phyloP scores from a whole-genome alignment of 2,329 filamentous ascomycete species.

The Cercospora sojina region DNA sequence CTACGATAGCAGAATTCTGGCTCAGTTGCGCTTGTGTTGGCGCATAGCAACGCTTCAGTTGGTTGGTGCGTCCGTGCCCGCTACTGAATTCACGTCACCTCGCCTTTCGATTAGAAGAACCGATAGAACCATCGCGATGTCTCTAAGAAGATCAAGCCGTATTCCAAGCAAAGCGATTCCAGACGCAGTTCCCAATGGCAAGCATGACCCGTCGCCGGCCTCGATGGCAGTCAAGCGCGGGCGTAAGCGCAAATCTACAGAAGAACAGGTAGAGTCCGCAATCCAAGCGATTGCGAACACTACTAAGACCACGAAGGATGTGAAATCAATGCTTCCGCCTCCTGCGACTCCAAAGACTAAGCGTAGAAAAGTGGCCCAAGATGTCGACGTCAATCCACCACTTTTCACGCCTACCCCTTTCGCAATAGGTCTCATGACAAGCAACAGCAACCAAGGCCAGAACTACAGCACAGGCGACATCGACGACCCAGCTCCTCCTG shows the following conservation, averaged over 20 bases:
- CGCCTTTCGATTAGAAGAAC: background rate
- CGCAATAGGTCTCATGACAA: constrained; percentile 49
- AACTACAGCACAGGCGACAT: constrained; percentile 45
- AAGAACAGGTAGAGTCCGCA: constrained; percentile 21
- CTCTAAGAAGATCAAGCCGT: constrained; percentile 54
- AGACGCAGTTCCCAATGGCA: constrained; percentile 8
- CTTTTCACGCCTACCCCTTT: constrained; percentile 52
- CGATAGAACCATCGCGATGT: constrained; percentile 43
- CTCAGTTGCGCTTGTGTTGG: background rate
- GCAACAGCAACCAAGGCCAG: constrained; percentile 28
- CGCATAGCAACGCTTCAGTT: background rate
- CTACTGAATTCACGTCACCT: background rate
- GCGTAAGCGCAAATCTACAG: constrained; percentile 25
- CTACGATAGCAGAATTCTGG: background rate
- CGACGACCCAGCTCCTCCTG: constrained; percentile 38
- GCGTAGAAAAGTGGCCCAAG: constrained; percentile 30
- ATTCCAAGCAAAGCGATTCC: constrained; percentile 33
- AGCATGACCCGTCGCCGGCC: constrained; percentile 5
- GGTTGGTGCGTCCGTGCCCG: background rate
- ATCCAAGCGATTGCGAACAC: constrained; percentile 16
- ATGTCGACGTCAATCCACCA: constrained; percentile 32
- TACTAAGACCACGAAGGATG: constrained; percentile 15
- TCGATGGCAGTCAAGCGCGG: constrained; percentile 28
- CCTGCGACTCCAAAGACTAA: constrained; percentile 34
- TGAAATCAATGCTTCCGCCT: constrained; percentile 34